phyloP scores from a whole-genome alignment of 148 eudicot genomes.

The Heliamphora exappendiculata region DNA sequence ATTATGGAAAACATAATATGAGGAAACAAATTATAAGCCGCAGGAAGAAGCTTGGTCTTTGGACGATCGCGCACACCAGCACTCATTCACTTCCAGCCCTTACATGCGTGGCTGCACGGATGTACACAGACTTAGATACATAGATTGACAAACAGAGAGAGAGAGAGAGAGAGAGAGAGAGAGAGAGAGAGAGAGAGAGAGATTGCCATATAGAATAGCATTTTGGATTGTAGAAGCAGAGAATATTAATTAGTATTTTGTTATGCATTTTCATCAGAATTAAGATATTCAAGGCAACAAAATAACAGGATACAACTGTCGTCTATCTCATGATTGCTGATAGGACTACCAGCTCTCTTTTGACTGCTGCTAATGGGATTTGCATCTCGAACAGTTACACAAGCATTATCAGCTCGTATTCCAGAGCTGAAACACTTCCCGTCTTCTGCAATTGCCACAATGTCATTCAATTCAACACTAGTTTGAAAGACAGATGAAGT shows the following conservation, averaged over 20 bases:
- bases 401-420: conserved; percentile 37
- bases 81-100: too few species aligned
- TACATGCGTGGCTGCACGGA: not conserved
- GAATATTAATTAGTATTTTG: too few species aligned
- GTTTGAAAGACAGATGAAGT: conserved; percentile 21
- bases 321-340: too few species aligned
- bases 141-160: too few species aligned
- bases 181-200: too few species aligned
- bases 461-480: conserved; percentile 31
- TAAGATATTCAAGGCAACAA: conserved; percentile 6
- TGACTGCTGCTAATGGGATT: conserved; percentile 18
- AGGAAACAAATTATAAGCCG: conserved; percentile 8
- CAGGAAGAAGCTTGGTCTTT: not conserved
- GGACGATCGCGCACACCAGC: not conserved
- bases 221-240: too few species aligned
- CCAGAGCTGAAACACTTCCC: conserved; percentile 12
- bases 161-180: too few species aligned
- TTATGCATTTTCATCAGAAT: too few species aligned
- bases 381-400: conserved; percentile 23
- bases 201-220: too few species aligned
- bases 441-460: conserved; percentile 22
- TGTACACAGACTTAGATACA: too few species aligned
- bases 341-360: conserved; percentile 31
- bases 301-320: conserved; percentile 54
- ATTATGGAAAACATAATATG: conserved; percentile 34